Evolutionary conservation across 2,329 filamentous ascomycete species (phyloP).

Genomic region (Botrytis hyacinthi): DNA sequence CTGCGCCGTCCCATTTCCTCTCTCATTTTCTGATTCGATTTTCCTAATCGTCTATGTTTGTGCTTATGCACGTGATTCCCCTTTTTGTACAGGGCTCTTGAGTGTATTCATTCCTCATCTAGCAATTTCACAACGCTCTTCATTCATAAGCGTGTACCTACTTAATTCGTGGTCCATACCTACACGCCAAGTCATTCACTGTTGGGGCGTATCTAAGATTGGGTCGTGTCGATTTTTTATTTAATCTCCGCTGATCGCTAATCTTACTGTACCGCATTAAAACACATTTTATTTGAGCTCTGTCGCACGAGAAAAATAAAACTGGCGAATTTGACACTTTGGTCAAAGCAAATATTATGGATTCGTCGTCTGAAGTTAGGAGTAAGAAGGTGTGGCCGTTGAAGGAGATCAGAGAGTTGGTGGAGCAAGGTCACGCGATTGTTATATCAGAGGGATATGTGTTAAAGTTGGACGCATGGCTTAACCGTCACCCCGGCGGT

Average conservation of each 20-base stretch:
- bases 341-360: conserved; percentile 12
- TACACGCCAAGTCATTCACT: conserved; percentile 6
- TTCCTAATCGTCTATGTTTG: neutral
- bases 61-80: neutral
- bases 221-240: neutral
- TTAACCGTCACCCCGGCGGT: conserved; percentile 87
- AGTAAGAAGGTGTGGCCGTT: conserved; percentile 7
- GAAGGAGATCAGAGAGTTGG: conserved; percentile 14
- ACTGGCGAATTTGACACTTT: neutral
- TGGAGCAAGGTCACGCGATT: conserved; percentile 18
- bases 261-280: conserved; percentile 3
- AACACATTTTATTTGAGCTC: neutral
- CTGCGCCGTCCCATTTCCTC: neutral
- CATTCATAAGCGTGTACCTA: neutral
- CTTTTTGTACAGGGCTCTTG: neutral
- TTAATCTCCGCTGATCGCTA: conserved; percentile 11
- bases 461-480: conserved; percentile 83
- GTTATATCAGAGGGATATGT: conserved; percentile 46
- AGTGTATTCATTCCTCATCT: neutral
- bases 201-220: conserved; percentile 5
- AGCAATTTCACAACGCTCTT: neutral
- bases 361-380: conserved; percentile 9
- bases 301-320: neutral
- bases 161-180: neutral
- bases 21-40: neutral